A percentile compares a stretch with the other conserved stretches of the same genome.
Evolutionary conservation across 1,139 yeast species (phyloP).

Genomic region (Saccharomyces hybrid): DNA sequence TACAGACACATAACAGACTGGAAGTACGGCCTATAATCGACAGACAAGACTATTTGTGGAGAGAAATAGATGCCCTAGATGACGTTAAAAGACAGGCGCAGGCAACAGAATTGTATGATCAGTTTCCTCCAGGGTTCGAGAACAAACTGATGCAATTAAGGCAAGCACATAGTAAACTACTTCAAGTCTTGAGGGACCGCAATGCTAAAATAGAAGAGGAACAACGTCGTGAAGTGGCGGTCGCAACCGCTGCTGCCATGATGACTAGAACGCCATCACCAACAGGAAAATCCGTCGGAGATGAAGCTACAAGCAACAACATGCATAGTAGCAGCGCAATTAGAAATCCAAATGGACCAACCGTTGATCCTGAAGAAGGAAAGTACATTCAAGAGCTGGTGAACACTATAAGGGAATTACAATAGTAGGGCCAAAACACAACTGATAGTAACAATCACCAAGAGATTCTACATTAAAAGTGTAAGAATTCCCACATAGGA

Average conservation of each 20-base stretch:
- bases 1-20: conserved; percentile 19
- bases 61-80: conserved; percentile 71
- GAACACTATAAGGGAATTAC: conserved; percentile 9
- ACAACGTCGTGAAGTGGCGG: conserved; percentile 11
- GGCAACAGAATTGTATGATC: conserved; percentile 41
- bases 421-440: neutral
- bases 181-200: conserved; percentile 43
- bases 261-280: conserved; percentile 4
- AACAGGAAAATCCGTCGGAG: conserved; percentile 1
- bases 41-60: conserved; percentile 71
- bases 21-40: conserved; percentile 48
- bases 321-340: conserved; percentile 2
- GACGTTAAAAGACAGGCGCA: conserved; percentile 60
- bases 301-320: conserved; percentile 1
- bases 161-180: conserved; percentile 49
- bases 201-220: conserved; percentile 13
- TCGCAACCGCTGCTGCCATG: conserved; percentile 7
- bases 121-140: conserved; percentile 52
- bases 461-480: neutral
- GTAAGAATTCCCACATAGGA: neutral
- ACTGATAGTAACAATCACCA: too few relatives aligned
- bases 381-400: conserved; percentile 14
- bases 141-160: conserved; percentile 51
- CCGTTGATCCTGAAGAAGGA: conserved; percentile 13
- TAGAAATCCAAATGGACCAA: conserved; percentile 4